Base-by-base conservation (phyloP, 1,139 yeast genomes). In the Geotrichum bryndzae region DNA sequence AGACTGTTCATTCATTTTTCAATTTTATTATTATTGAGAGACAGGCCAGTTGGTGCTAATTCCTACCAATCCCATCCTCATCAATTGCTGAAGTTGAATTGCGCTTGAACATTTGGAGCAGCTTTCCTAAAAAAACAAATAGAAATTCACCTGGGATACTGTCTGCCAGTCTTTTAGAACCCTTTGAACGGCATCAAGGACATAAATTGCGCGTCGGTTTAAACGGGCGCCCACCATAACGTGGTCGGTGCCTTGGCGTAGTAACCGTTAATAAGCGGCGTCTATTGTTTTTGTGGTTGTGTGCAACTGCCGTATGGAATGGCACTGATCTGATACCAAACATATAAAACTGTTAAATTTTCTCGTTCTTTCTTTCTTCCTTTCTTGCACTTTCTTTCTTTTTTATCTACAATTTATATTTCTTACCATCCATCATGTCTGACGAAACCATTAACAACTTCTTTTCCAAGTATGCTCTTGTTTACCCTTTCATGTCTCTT, bases 401-500 rank as follows among this genome's bases (percentile, higher is more conserved):
- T 1, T 33, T 33, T 7, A 7, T 33, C 38, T 33, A 33, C 38
- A 33, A 8, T 33, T 33, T 11, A 33, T 33, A 7, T 8, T 33
- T 11, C 11, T 11, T 33, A 33, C 11, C 38, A 33, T 33, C n/a
- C 61, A 52, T 50, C 52, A 66, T 68, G 71, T 66, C 70, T 56
- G 68, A 68, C 61, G 65, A 66, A 62, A 56, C 65, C 45, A 57
- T 68, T 46, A 45, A 65, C 38, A 61, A 61, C 50, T 62, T 64
- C 58, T 66, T 67, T 58, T 58, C 66, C 52, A 66, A 66, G 70
- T 67, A 62, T 56, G 68, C 57, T 13, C 27, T 15, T 61, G 41
- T 41, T 8, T 45, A 2, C 18, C 8, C n/a, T 23, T 7, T 46
- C n/a, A 13, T 38, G 22, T 22, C 18, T 5, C 33, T 54, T 35